Evolutionary conservation across 306 rosid genomes (phyloP).

Genomic region (Castanea mollissima): DNA sequence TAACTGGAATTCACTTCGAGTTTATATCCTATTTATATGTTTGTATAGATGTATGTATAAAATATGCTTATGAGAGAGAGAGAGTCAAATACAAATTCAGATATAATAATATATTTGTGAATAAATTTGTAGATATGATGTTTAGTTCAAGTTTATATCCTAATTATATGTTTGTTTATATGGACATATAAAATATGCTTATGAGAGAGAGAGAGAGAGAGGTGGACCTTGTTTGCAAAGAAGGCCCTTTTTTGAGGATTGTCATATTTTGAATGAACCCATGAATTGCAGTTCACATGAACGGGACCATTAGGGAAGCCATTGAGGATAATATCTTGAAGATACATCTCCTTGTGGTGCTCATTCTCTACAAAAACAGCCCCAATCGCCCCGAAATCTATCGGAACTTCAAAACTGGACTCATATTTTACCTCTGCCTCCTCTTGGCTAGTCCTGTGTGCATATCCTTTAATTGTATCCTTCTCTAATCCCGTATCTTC

Average conservation of each 20-base stretch:
- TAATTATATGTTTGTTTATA: no score
- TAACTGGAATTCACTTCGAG: no score
- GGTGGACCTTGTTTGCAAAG: conserved; percentile 59
- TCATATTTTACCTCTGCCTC: conserved; percentile 31
- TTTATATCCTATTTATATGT: no score
- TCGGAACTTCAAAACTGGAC: conserved; percentile 41
- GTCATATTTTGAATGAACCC: conserved; percentile 68
- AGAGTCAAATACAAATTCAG: not conserved
- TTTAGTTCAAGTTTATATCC: no score
- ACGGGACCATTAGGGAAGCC: conserved; percentile 46
- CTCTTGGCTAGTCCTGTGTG: conserved; percentile 21
- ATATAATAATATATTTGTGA: no score
- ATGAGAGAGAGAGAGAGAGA: not conserved
- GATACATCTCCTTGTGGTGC: conserved; percentile 49
- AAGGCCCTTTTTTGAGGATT: conserved; percentile 51
- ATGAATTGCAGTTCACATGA: conserved; percentile 45
- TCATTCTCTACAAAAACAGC: conserved; percentile 64
- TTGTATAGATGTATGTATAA: no score
- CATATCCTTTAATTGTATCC: conserved; percentile 26
- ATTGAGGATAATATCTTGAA: conserved; percentile 41
- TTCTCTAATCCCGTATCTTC: conserved; percentile 55
- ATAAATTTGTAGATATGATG: no score
- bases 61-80: no score
- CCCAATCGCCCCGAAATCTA: conserved; percentile 54
- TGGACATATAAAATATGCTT: no score